These are phyloP conservation scores for Brassica juncea DNA, from an alignment of 345 rosid species.

Conservation along the genomic window DNA sequence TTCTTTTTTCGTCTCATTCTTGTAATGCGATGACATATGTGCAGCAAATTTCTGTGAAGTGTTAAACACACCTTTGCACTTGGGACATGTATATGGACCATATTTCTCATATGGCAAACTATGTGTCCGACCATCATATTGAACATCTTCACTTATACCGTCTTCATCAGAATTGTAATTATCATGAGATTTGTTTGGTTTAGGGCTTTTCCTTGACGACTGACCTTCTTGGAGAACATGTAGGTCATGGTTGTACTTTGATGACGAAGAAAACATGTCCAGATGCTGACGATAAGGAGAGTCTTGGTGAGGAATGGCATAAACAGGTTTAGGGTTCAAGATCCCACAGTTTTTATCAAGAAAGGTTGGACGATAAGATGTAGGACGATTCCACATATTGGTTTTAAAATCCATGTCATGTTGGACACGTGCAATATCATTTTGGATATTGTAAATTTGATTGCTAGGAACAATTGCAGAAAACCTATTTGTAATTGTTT, in stretches of 20 bases:
- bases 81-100: background rate
- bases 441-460: background rate
- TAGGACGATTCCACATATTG: background rate
- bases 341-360: background rate
- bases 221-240: background rate
- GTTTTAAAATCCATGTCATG: background rate
- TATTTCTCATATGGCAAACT: background rate
- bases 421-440: background rate
- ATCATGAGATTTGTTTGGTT: background rate
- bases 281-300: background rate
- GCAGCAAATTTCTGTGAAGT: background rate
- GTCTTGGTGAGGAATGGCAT: background rate
- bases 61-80: background rate
- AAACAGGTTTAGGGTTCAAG: background rate
- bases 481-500: background rate
- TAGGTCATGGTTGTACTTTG: background rate
- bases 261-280: background rate
- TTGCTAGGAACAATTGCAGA: background rate
- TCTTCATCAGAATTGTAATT: background rate
- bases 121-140: background rate
- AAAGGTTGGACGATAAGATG: background rate
- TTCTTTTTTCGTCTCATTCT: background rate
- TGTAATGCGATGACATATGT: background rate
- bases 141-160: background rate
- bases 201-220: background rate